These are phyloP conservation scores for Astragalus glycyphyllos DNA, from an alignment of 306 rosid genomes.

Conservation along the genomic window DNA sequence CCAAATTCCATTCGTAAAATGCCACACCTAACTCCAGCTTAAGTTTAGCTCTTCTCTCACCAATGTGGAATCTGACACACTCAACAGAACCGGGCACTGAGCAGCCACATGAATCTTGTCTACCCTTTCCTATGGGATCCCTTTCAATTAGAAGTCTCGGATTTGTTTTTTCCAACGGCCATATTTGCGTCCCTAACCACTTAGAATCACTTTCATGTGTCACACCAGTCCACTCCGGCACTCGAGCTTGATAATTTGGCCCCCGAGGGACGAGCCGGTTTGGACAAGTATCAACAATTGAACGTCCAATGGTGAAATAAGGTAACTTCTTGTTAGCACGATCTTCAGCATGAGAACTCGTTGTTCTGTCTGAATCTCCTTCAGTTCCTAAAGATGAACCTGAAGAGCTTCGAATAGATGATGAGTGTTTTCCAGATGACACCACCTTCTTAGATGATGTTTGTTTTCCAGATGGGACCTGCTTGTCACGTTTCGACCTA, in stretches of 20 bases:
- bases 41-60: conserved; percentile 66
- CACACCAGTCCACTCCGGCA: conserved; percentile 69
- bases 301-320: conserved; percentile 36
- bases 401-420: conserved; percentile 45
- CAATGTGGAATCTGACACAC: conserved; percentile 71
- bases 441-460: conserved; percentile 42
- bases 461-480: conserved; percentile 37
- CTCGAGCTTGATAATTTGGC: conserved; percentile 56
- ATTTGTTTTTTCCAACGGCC: conserved; percentile 62
- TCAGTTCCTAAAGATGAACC: conserved; percentile 40
- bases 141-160: conserved; percentile 59
- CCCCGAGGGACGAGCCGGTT: conserved; percentile 51
- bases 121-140: conserved; percentile 86
- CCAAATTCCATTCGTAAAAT: conserved; percentile 65
- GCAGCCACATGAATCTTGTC: conserved; percentile 81
- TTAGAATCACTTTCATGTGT: conserved; percentile 65
- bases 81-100: conserved; percentile 58
- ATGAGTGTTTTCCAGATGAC: conserved; percentile 32
- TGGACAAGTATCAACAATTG: conserved; percentile 34
- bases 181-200: conserved; percentile 74
- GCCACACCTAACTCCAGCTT: conserved; percentile 71
- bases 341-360: conserved; percentile 42
- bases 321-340: conserved; percentile 20
- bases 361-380: conserved; percentile 43
- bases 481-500: conserved; percentile 51